Conservation (phyloP, 768 basidiomycete species). For the Candolleomyces aberdarensis region DNA sequence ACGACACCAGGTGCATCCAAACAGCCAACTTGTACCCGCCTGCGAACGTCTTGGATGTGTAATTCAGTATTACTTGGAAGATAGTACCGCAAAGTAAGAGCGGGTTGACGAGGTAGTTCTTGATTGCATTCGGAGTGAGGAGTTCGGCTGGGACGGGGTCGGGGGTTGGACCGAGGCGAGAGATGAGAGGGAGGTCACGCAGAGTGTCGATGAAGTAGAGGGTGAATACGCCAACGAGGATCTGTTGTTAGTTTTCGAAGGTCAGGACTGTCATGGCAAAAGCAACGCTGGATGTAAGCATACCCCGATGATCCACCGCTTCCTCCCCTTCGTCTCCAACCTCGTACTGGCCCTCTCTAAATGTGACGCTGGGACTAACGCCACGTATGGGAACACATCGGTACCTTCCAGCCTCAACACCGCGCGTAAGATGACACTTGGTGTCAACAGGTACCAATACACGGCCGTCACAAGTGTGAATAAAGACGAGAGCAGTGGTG, state of each 20-base stretch:
- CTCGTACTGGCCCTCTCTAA: slow-evolving; percentile 27
- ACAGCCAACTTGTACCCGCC: too few relatives aligned
- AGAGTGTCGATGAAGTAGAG: too few relatives aligned
- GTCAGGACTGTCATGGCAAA: slow-evolving; percentile 24
- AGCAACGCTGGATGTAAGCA: too few relatives aligned
- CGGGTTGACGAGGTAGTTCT: too few relatives aligned
- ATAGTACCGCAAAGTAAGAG: too few relatives aligned
- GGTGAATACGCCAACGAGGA: too few relatives aligned
- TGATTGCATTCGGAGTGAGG: not conserved
- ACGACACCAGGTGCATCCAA: not conserved
- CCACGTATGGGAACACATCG: slow-evolving; percentile 17
- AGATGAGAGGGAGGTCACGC: not conserved
- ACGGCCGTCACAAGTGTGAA: not conserved
- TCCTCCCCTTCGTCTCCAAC: slow-evolving; percentile 8
- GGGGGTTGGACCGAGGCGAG: not conserved
- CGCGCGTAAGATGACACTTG: slow-evolving; percentile 25
- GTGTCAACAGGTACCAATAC: slow-evolving; percentile 6
- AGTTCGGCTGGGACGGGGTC: not conserved
- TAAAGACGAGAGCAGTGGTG: not conserved
- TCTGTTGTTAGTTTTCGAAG: not conserved
- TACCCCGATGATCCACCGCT: not conserved
- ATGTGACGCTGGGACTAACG: slow-evolving; percentile 18
- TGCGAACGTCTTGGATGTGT: not conserved
- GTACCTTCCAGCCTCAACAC: slow-evolving; percentile 20
- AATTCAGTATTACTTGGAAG: slow-evolving; percentile 13